Base-by-base conservation (phyloP, 345 rosid genomes). In the Ceriops zippeliana region DNA sequence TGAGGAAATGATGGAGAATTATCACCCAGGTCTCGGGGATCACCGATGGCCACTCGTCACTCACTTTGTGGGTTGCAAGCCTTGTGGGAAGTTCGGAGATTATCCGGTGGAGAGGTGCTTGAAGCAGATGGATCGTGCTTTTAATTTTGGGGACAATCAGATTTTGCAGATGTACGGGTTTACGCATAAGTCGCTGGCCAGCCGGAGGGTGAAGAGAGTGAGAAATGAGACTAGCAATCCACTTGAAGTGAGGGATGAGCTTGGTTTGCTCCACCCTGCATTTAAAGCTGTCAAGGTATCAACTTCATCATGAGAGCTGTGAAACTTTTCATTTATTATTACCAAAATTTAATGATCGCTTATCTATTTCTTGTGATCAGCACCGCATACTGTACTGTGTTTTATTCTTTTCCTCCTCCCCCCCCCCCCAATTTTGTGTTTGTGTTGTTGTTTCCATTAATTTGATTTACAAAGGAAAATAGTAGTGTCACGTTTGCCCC, bases 41-140 rank as follows among this genome's bases (percentile, higher is more conserved):
- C 86, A 82, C 65, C 73, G 96, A 0, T 89, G 92, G 96, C 96
- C 96, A 0, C 73, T 89, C 5, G 92, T 89, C 42, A 89, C 96
- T 28, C 92, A 89, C 76, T 89, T 89, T 20, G 90, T 87, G 65
- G 96, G 96, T 49, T 89, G 96, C 73, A 87, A 89, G 78, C 96
- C 92, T 54, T 89, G 96, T 71, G 90, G 87, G 20, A 87, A 87
- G 63, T 82, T 87, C 9, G 86, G 89, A 16, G 87, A 86, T 79
- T 83, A 86, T 70, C 82, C 90, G 2, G 89, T 87, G 17, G 87
- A 89, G 72, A 72, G 85, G 66, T 89, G 92, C 79, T 74, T 86
- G 70, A 76, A 80, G 82, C 90, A 89, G 74, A 89, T 89, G 90
- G 96, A 89, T 26, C 80, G 88, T 37, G 92, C 96, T 0, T 87